These are phyloP conservation scores for Clonostachys solani DNA, from an alignment of 2,329 filamentous ascomycete species.

Conservation along the genomic window DNA sequence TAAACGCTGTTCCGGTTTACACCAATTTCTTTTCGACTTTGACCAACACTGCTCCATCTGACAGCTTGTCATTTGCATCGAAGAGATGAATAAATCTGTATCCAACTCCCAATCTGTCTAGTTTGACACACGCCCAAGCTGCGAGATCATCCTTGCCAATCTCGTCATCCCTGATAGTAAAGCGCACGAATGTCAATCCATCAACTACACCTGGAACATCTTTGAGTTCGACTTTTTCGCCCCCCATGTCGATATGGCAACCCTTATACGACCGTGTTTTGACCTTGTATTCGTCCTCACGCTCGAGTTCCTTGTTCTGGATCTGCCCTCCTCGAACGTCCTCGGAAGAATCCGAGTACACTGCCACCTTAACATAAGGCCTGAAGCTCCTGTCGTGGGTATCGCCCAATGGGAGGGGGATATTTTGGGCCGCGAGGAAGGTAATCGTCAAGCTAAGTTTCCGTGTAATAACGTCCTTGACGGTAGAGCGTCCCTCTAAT, in stretches of 20 bases:
- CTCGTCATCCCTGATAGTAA: constrained; percentile 87
- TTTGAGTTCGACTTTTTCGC: constrained; percentile 54
- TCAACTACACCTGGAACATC: constrained; percentile 54
- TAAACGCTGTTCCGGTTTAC: constrained; percentile 1
- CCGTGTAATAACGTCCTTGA: constrained; percentile 38
- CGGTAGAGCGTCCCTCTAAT: constrained; percentile 9
- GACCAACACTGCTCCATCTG: constrained; percentile 68
- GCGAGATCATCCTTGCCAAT: constrained; percentile 73
- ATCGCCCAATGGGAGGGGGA: constrained; percentile 59
- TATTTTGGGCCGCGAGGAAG: constrained; percentile 70
- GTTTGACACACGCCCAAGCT: constrained; percentile 83
- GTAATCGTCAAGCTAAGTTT: constrained; percentile 70
- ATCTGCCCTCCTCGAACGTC: constrained; percentile 30
- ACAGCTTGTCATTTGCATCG: constrained; percentile 62
- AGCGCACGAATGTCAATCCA: constrained; percentile 69
- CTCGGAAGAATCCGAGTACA: constrained; percentile 71
- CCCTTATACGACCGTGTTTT: constrained; percentile 56
- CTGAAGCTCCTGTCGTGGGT: constrained; percentile 54
- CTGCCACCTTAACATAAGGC: constrained; percentile 78
- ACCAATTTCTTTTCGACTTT: constrained; percentile 60
- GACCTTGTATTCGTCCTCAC: constrained; percentile 48
- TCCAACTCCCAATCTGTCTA: constrained; percentile 74
- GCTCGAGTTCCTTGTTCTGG: constrained; percentile 31
- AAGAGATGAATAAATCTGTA: constrained; percentile 75
- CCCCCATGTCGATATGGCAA: constrained; percentile 57